Base-by-base conservation (phyloP, 345 rosid genomes). In the Carallia brachiata region DNA sequence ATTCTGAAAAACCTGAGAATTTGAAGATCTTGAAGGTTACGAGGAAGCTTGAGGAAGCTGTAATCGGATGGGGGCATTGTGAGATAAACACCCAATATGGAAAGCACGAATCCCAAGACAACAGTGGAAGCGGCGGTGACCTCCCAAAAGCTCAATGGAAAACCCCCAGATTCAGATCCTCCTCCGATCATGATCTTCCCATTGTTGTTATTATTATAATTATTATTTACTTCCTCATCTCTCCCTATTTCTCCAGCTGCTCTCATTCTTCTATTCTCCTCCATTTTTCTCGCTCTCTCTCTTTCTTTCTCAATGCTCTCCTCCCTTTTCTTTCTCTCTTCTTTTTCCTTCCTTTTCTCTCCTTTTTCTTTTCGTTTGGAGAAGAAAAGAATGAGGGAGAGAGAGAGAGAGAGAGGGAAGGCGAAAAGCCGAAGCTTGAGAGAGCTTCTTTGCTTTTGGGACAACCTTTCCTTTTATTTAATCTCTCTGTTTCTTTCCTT, bases 41-140 rank as follows among this genome's bases (percentile, higher is more conserved):
- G 91, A 71, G 97, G 97, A 7, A 94, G 84, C 86, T 90, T 91
- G 80, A 94, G 98, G 87, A 94, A 94, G 80, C 96, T 89, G 66
- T 94, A 94, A 80, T 94, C 98, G 34, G 98, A 94, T 13, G 79
- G 76, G 50, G 98, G 97, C 89, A 94, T 69, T 84, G 98, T 91
- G 37, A 90, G 77, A 71, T 94, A 91, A 65, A 94, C 98, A 9
- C 87, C 83, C 31, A 79, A 36, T 52, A 91, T 86, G 7, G 93
- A 85, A 18, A 83, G 0, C 0, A 75, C 68, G 44, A 94, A 89
- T 1, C 87, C 90, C 56, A 87, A 61, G 44, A 94, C 76, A 64
- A 91, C 91, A 72, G 75, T 47, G n/a, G 80, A 78, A 75, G 87
- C 93, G 81, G 74, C 76, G 36, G 79, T 77, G 3, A 90, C 82